Base-by-base conservation (phyloP, 2,329 filamentous ascomycete species). In the Cyphellophora attinorum region DNA sequence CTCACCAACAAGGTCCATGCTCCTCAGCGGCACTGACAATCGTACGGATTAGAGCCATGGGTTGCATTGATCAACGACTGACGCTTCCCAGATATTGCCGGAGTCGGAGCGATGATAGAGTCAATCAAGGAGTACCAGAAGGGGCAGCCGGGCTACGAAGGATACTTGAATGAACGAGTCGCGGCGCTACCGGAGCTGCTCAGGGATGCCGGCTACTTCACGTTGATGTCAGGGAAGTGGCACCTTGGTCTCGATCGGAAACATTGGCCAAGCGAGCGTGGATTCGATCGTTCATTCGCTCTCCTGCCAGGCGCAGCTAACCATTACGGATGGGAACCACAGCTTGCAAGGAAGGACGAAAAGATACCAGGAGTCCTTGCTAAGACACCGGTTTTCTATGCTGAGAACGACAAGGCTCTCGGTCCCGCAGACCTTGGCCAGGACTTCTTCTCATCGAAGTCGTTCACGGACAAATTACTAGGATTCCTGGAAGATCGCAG, bases 201-300 rank as follows among this genome's bases (percentile, higher is more conserved):
- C 3, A 45, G 41, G 2, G 56, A 59, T 34, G 44, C 40, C 16
- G 57, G 55, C 8, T 60, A 60, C 37, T 47, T 51, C 29, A 59
- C 56, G 0, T 29, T 50, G 5, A 57, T 60, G 50, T 51, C 52
- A 6, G 57, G 57, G 4, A 60, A 60, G 35, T 58, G 57, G 57
- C 57, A 59, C 36, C 41, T 58, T 5, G 57, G 57, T 1, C 34
- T 59, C 27, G 50, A 38, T 6, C 42, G 38, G 12, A 49, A 51
- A 16, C 44, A 45, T 5, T 47, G 45, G 2, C 56, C 56, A 2
- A 44, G 35, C 14, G 37, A 42, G 13, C 44, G 56, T 11, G 56
- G 56, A 0, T 59, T 59, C 31, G 43, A 52, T 5, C 39, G 47
- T 13, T 47, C 47, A 2, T 55, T 53, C 34, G 44, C 49, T 10